Evolutionary conservation across 2,329 filamentous ascomycete genomes (phyloP).

Genomic region (Byssothecium circinans): DNA sequence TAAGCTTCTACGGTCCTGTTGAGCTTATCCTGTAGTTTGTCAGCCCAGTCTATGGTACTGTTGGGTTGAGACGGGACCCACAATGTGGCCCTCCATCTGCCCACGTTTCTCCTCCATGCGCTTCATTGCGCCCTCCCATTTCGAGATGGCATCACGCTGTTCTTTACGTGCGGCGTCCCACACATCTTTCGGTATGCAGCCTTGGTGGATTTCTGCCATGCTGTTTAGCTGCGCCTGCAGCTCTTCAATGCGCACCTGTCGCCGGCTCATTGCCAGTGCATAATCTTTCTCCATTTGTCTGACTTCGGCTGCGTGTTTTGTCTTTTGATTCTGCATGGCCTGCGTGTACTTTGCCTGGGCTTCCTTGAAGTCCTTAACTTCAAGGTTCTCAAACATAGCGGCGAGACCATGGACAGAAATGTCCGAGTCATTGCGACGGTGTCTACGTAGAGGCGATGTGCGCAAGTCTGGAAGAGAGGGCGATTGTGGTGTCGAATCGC

Average conservation of each 20-base stretch:
- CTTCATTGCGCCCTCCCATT: constrained; percentile 37
- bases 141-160: constrained; percentile 34
- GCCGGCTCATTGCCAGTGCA: constrained; percentile 57
- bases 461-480: constrained; percentile 35
- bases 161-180: constrained; percentile 35
- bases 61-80: constrained; percentile 15
- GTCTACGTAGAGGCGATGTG: constrained; percentile 45
- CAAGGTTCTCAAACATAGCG: constrained; percentile 71
- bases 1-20: constrained; percentile 21
- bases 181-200: constrained; percentile 26
- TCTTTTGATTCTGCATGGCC: constrained; percentile 48
- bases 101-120: constrained; percentile 35
- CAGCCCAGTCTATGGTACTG: not conserved
- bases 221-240: constrained; percentile 28
- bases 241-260: constrained; percentile 37
- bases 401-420: constrained; percentile 54
- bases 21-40: not conserved
- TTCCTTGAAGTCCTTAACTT: constrained; percentile 54
- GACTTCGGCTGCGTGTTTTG: constrained; percentile 39
- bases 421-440: constrained; percentile 42
- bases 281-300: constrained; percentile 61
- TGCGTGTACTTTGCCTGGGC: constrained; percentile 48
- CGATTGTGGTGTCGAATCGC: constrained; percentile 27
- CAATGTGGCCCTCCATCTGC: constrained; percentile 27
- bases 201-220: constrained; percentile 23